phyloP scores from a whole-genome alignment of 2,329 filamentous ascomycete species.

The Monilinia aucupariae region DNA sequence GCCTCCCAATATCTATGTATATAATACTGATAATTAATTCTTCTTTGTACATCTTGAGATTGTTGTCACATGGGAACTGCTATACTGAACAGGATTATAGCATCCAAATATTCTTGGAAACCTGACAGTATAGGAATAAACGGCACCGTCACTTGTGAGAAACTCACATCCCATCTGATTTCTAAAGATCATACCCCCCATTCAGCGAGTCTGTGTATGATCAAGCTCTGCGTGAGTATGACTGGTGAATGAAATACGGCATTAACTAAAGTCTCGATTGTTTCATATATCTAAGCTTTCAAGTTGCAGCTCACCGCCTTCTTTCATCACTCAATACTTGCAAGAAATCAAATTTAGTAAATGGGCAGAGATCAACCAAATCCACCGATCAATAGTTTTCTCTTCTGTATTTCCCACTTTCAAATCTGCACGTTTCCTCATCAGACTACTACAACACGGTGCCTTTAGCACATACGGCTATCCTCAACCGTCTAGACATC shows the following conservation, averaged over 20 bases:
- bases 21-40: not conserved
- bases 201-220: not conserved
- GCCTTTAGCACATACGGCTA: not conserved
- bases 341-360: not conserved
- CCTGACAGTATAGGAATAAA: not conserved
- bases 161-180: not conserved
- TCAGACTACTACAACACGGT: not conserved
- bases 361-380: not conserved
- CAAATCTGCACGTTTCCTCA: not conserved
- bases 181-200: not conserved
- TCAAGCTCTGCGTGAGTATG: not conserved
- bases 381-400: no score
- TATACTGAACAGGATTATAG: not conserved
- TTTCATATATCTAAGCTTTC: no score
- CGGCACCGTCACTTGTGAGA: not conserved
- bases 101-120: not conserved
- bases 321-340: not conserved
- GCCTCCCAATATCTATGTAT: no score
- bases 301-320: no score
- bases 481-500: not conserved
- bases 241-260: not conserved
- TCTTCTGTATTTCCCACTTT: not conserved
- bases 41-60: not conserved
- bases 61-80: not conserved
- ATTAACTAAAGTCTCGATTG: accelerated